Percentiles rank a stretch among this genome's conserved stretches.
Evolutionary conservation across 129 eudicot species (phyloP).

Genomic region (Scalesia atractyloides): DNA sequence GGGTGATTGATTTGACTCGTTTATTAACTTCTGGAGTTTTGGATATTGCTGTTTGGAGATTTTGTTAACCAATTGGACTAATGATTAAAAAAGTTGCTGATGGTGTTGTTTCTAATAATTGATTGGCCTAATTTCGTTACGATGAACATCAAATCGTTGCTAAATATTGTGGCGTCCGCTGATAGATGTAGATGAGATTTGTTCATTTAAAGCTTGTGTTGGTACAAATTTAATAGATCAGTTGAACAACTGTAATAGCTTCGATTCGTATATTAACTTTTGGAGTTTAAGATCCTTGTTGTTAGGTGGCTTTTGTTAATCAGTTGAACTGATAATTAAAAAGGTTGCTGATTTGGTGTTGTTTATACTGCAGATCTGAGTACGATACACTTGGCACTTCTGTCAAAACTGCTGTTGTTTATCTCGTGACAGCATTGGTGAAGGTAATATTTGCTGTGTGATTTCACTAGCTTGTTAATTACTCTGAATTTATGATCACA

Average conservation of each 20-base stretch:
- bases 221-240: not conserved
- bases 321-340: not conserved
- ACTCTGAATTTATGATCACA: not conserved
- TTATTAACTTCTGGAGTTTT: not conserved
- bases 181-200: constrained; percentile 1
- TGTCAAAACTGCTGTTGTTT: constrained; percentile 78
- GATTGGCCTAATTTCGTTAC: constrained; percentile 5
- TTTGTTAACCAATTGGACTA: not conserved
- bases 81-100: constrained; percentile 10
- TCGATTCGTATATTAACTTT: not conserved
- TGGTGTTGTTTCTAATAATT: not conserved
- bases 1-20: not conserved
- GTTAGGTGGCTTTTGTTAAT: not conserved
- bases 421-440: constrained; percentile 79
- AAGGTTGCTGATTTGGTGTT: constrained; percentile 13
- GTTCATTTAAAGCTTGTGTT: not conserved
- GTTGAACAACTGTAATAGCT: not conserved
- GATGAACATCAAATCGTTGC: not conserved
- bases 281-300: not conserved
- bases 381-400: constrained; percentile 97
- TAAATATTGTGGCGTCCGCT: constrained; percentile 10
- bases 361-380: constrained; percentile 66
- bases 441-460: constrained; percentile 49
- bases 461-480: constrained; percentile 18
- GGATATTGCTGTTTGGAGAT: not conserved